phyloP scores from a whole-genome alignment of 2,329 filamentous ascomycete genomes.

The Clonostachys byssicola region DNA sequence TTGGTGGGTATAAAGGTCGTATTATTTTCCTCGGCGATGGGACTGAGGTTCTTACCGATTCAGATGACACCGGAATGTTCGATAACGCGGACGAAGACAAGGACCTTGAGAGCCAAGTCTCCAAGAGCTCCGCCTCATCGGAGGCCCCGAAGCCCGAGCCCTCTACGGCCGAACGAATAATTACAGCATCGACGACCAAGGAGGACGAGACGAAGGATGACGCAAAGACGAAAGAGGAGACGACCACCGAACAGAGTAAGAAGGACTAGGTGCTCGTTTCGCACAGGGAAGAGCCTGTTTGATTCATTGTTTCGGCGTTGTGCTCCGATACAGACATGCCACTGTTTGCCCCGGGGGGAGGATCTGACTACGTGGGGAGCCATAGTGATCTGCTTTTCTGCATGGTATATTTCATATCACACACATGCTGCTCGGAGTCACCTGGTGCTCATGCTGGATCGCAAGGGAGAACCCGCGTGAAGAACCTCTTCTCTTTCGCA shows the following conservation, averaged over 20 bases:
- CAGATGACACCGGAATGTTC: slow-evolving; percentile 90
- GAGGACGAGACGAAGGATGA: slow-evolving; percentile 13
- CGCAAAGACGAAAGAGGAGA: slow-evolving; percentile 3
- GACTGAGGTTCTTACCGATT: slow-evolving; percentile 85
- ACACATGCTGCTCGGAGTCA: too few relatives aligned
- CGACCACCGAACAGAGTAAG: slow-evolving; percentile 18
- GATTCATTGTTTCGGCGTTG: neutral
- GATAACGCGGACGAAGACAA: slow-evolving; percentile 82
- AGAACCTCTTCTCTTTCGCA: too few relatives aligned
- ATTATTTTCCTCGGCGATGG: slow-evolving; percentile 96
- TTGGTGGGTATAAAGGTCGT: slow-evolving; percentile 71
- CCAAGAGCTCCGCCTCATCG: slow-evolving; percentile 42
- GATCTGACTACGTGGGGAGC: too few relatives aligned
- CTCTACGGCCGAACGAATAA: too few relatives aligned
- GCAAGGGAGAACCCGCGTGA: too few relatives aligned
- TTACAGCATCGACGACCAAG: neutral
- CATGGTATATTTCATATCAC: too few relatives aligned
- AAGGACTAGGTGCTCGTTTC: slow-evolving; percentile 27
- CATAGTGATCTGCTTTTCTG: too few relatives aligned
- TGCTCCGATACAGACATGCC: too few relatives aligned
- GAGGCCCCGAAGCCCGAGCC: slow-evolving; percentile 1
- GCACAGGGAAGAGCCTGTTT: slow-evolving; percentile 1
- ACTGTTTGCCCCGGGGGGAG: too few relatives aligned
- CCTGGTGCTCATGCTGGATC: too few relatives aligned
- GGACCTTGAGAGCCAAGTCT: slow-evolving; percentile 79